Evolutionary conservation across 148 eudicot species (phyloP), one percentile per base, ranked within the genome.

Genomic region (Cornus florida): DNA sequence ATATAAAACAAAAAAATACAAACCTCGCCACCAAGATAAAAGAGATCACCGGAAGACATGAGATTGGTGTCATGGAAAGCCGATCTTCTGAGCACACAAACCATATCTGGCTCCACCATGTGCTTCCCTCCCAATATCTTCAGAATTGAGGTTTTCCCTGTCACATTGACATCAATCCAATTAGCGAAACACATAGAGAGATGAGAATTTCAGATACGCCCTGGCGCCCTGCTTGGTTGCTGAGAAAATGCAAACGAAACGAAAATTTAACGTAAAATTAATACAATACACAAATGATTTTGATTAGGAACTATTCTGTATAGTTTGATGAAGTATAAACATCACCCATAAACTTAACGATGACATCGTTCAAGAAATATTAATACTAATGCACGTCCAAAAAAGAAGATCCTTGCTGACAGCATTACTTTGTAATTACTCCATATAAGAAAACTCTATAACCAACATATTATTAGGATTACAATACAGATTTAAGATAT

Each of bases 51-150:
- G 2, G 97, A 96, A 60, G 97, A 86, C 20, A 92, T 96, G 86
- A 96, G 86, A 78, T 83, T 83, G 35, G 98, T 96, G 78, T 96
- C 99, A 64, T 96, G 98, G 71, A 96, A 96, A 41, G 98, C 98
- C 31, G 97, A 96, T 85, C 99, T 83, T 14, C 98, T 98, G 14
- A 93, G 83, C 67, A 96, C 92, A 78, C 89, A 83, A 76, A 93
- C 99, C 97, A 93, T 96, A 20, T 88, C 86, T 3, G 87, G 98
- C 38, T 92, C 99, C 86, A 93, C 98, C 98, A 96, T 91, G 43
- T 93, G 99, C 86, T 96, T 96, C 82, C 99, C 99, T 78, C 99
- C 98, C 75, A 96, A 77, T 71, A 96, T 93, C 85, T 96, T 93
- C 88, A 96, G 74, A 48, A 96, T 94, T 24, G 97, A 93, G 2